These are phyloP conservation scores for Marasmius fiardii DNA, from an alignment of 1,284 basidiomycete genomes.

Conservation along the genomic window DNA sequence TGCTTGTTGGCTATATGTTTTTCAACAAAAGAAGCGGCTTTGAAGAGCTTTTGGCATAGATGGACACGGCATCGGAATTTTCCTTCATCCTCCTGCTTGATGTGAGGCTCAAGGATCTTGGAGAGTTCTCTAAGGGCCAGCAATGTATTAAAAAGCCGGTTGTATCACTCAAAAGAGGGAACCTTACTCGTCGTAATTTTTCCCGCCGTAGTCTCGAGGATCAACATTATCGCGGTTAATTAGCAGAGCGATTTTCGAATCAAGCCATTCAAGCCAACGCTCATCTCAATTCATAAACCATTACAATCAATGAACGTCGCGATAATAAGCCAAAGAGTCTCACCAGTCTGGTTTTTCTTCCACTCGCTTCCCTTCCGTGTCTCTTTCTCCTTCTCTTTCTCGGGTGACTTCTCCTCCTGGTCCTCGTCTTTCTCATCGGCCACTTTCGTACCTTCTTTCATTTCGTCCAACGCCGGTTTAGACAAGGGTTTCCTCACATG, in stretches of 20 bases:
- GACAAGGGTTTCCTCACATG: constrained; percentile 78
- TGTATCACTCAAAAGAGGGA: constrained; percentile 4
- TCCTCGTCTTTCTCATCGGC: constrained; percentile 25
- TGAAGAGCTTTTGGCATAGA: constrained; percentile 92
- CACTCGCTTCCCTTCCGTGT: constrained; percentile 49
- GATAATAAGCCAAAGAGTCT: constrained; percentile 20
- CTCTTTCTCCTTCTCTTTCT: constrained; percentile 44
- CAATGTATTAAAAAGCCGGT: constrained; percentile 10
- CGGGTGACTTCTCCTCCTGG: constrained; percentile 38
- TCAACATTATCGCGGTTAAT: constrained; percentile 77
- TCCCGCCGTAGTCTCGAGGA: constrained; percentile 83
- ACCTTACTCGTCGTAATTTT: constrained; percentile 83
- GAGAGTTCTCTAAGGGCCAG: constrained; percentile 64
- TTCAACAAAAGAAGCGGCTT: constrained; percentile 91
- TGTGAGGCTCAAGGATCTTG: constrained; percentile 70
- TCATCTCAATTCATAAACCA: constrained; percentile 55
- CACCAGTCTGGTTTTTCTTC: constrained; percentile 59
- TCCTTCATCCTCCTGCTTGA: constrained; percentile 93
- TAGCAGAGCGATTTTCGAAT: constrained; percentile 77
- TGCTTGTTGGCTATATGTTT: constrained; percentile 94
- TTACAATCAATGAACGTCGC: constrained; percentile 7
- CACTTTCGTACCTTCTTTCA: constrained; percentile 37
- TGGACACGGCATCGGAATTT: constrained; percentile 87
- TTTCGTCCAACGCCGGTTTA: constrained; percentile 54
- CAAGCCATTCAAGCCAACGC: constrained; percentile 84